These are phyloP conservation scores for Pyrenophora seminiperda DNA, from an alignment of 2,329 filamentous ascomycete species.

Conservation along the genomic window DNA sequence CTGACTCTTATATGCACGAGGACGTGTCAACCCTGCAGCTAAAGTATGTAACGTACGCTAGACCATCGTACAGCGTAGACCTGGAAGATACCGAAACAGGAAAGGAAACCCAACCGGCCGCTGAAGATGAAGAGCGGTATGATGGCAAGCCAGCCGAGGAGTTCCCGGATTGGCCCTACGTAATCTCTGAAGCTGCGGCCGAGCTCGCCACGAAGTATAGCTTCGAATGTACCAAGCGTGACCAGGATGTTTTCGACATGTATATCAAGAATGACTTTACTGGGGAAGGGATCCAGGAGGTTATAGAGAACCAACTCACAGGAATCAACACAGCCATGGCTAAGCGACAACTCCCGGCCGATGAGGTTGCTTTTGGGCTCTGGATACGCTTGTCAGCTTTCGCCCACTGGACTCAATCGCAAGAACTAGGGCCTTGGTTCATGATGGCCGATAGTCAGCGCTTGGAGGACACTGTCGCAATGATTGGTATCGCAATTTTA, in stretches of 20 bases:
- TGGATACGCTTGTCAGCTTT: slow-evolving; percentile 15
- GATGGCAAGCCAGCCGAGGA: slow-evolving; percentile 6
- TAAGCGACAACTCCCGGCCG: slow-evolving; percentile 1
- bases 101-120: background rate
- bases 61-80: slow-evolving; percentile 1
- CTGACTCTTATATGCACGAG: background rate
- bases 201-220: slow-evolving; percentile 6
- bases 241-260: slow-evolving; percentile 14
- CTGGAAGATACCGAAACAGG: background rate
- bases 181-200: slow-evolving; percentile 6
- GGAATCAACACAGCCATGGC: slow-evolving; percentile 11
- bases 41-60: slow-evolving; percentile 2
- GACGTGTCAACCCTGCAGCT: slow-evolving; percentile 1
- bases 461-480: slow-evolving; percentile 5
- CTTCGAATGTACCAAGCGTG: slow-evolving; percentile 9
- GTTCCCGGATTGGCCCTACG: slow-evolving; percentile 9
- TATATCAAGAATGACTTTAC: slow-evolving; percentile 15
- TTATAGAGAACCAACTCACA: slow-evolving; percentile 9
- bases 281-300: slow-evolving; percentile 10
- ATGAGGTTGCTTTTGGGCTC: slow-evolving; percentile 10
- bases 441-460: slow-evolving; percentile 11
- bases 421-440: slow-evolving; percentile 12
- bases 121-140: background rate
- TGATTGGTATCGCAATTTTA: slow-evolving; percentile 15
- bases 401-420: slow-evolving; percentile 9